A percentile compares a stretch with the other conserved stretches of the same genome.
These are phyloP conservation scores for Apophysomyces elegans DNA, from an alignment of 371 early-diverging fungal species.

Conservation along the genomic window DNA sequence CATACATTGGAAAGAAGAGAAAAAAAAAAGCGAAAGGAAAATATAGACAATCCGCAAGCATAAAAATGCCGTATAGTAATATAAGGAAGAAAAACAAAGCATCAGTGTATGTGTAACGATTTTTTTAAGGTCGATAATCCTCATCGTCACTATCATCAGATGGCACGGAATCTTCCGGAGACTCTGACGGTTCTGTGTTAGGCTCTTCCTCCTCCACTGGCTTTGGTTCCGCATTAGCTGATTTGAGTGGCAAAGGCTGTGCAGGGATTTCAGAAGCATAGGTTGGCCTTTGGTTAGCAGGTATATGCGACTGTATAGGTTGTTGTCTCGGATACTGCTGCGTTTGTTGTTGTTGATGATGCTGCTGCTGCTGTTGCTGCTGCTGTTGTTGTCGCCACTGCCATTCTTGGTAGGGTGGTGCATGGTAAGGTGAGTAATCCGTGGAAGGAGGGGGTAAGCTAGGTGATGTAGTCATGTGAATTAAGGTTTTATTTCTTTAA, in stretches of 20 bases:
- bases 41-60: constrained; percentile 10
- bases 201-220: background rate
- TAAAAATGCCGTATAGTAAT: background rate
- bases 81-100: background rate
- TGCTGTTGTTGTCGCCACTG: constrained; percentile 7
- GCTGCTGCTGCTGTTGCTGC: background rate
- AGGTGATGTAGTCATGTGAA: background rate
- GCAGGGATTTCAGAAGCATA: background rate
- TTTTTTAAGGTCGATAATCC: constrained; percentile 2
- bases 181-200: background rate
- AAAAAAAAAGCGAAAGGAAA: background rate
- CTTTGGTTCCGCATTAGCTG: background rate
- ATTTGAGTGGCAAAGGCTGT: background rate
- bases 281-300: background rate
- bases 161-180: background rate
- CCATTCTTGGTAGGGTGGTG: constrained; percentile 3
- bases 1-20: constrained; percentile 6
- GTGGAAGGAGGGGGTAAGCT: constrained; percentile 5
- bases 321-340: background rate
- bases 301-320: background rate
- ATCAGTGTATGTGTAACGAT: background rate
- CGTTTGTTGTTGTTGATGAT: background rate
- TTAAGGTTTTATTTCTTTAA: background rate
- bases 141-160: constrained; percentile 8
- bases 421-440: constrained; percentile 3